Base-by-base conservation (phyloP, 2,329 filamentous ascomycete genomes). In the Fusarium proliferatum region DNA sequence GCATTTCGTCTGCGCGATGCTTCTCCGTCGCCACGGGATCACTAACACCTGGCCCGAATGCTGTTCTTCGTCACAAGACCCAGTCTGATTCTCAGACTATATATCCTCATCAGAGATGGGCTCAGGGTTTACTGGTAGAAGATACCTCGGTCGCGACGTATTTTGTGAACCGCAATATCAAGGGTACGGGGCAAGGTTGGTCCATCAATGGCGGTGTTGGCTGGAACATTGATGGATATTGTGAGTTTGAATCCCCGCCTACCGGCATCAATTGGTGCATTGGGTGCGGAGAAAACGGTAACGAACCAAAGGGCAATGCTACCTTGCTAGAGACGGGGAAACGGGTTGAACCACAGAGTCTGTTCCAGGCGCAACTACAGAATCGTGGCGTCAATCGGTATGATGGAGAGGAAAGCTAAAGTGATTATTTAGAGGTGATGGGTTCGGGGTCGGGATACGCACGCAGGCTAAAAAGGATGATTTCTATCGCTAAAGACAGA, bases 91-190 rank as follows among this genome's bases (percentile, higher is more conserved):
- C 58, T 5, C 76, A 77, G 13, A 51, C 61, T 2, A 62, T 77
- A n/a, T 76, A 76, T n/a, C 76, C 76, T 0, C 76, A 77, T 39
- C 52, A 74, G 16, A 57, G 76, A 34, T 77, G 76, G 76, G 69
- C 76, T 1, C 67, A 77, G 17, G 76, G 76, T 1, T 19, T 77
- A 11, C 45, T 77, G 1, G 76, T 77, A 5, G 76, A 77, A 12
- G 43, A 67, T 4, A 74, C 72, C 1, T 59, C 61, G 0, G 76
- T 62, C 1, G 38, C 53, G 0, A 64, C 59, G 0, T 41, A 53
- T 0, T 77, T 77, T 5, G 61, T 67, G 13, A 69, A 77, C 10
- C 59, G 76, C 0, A 60, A 45, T 1, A 71, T 26, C 3, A 65
- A 64, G 2, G 74, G 76, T 1, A 59, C 75, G 3, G 76, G 76